Percentiles rank a stretch among this genome's conserved stretches.
Evolutionary conservation across 257 asterid genomes (phyloP).

Genomic region (Solanum tarapatanum): DNA sequence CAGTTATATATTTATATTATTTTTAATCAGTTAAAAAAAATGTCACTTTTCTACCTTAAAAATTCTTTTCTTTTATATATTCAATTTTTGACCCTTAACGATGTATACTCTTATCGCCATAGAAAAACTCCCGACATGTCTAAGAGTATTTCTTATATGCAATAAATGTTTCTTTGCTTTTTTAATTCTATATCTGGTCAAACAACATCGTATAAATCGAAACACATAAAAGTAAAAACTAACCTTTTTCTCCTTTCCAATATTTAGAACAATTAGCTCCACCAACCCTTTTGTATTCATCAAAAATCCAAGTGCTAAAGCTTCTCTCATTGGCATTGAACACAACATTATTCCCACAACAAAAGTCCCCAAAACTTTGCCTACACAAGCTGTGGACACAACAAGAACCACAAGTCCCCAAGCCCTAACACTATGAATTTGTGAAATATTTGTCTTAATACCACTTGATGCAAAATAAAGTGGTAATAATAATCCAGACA

Average conservation of each 20-base stretch:
- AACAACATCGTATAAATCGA: neutral
- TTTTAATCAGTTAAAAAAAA: neutral
- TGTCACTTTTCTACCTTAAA: neutral
- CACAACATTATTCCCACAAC: conserved; percentile 40
- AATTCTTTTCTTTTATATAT: neutral
- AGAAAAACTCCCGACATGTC: fast-evolving
- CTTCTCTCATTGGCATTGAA: conserved; percentile 39
- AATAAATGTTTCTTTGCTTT: neutral
- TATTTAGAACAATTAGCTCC: conserved; percentile 7
- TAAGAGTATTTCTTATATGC: too few relatives aligned
- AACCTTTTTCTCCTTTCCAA: neutral
- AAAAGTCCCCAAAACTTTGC: conserved; percentile 50
- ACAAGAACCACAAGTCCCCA: conserved; percentile 58
- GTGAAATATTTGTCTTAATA: conserved; percentile 34
- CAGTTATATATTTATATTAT: neutral
- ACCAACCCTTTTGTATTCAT: conserved; percentile 72
- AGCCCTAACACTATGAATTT: conserved; percentile 19
- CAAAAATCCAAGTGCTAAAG: conserved; percentile 48
- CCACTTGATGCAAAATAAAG: conserved; percentile 48
- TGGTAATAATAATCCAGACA: conserved; percentile 48
- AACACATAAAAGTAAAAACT: neutral
- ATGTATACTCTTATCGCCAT: neutral
- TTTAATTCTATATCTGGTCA: neutral
- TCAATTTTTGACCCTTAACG: neutral
- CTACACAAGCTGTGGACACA: conserved; percentile 37